Conservation (phyloP, 441 rosid genomes). For the Macaranga tanarius region DNA sequence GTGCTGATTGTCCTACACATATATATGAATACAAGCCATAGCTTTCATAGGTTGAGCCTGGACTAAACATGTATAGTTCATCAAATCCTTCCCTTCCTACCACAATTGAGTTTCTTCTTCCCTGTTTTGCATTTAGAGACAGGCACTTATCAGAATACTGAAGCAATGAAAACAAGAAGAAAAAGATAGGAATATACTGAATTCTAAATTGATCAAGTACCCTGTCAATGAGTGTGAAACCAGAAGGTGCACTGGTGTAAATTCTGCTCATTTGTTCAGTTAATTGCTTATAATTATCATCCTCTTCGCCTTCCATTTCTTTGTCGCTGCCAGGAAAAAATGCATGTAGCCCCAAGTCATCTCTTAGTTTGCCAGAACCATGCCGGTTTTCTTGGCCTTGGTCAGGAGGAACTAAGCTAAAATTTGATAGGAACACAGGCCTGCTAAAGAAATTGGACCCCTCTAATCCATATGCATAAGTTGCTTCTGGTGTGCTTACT, state of each 20-base stretch:
- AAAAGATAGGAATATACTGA: not conserved
- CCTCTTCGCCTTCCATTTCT: constrained; percentile 61
- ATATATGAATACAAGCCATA: constrained; percentile 70
- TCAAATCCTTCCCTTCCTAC: constrained; percentile 69
- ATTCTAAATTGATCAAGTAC: constrained; percentile 25
- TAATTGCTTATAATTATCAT: constrained; percentile 60
- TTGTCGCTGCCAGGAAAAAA: constrained; percentile 30
- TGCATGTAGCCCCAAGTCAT: constrained; percentile 23
- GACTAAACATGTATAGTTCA: constrained; percentile 78
- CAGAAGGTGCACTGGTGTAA: constrained; percentile 71
- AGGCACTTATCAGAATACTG: not conserved
- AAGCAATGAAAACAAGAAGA: not conserved
- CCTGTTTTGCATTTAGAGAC: constrained; percentile 38
- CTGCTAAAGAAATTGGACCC: constrained; percentile 55
- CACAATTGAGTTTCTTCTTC: constrained; percentile 77
- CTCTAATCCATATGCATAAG: constrained; percentile 65
- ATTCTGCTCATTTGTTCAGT: constrained; percentile 72
- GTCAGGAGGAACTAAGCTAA: constrained; percentile 49
- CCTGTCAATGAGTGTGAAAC: constrained; percentile 74
- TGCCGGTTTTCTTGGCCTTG: constrained; percentile 17
- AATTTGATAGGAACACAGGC: constrained; percentile 41
- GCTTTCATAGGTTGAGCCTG: constrained; percentile 67
- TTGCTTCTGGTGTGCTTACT: constrained; percentile 86
- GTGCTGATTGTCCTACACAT: constrained; percentile 65
- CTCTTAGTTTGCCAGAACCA: constrained; percentile 27